Conservation (phyloP, 148 eudicot species). For the Chenopodium quinoa region DNA sequence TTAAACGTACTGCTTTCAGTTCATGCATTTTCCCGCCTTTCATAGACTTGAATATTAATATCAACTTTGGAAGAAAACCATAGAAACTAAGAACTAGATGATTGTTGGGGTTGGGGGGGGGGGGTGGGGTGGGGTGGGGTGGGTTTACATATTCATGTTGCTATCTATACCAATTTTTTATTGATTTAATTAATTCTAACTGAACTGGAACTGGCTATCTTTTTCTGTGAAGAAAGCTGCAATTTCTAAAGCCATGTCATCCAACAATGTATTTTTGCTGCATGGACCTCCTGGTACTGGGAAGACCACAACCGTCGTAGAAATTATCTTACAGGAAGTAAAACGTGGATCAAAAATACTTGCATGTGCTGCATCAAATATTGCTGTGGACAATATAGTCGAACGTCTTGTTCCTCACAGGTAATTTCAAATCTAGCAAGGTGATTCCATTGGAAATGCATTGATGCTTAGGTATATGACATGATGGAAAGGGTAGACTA, state of each 20-base stretch:
- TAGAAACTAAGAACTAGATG: background rate
- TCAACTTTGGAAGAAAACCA: background rate
- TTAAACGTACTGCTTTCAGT: background rate
- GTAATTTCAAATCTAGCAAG: constrained; percentile 33
- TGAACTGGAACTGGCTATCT: background rate
- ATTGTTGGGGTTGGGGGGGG: too few species aligned
- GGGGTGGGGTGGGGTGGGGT: too few species aligned
- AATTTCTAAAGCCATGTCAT: constrained; percentile 74
- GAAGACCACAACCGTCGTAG: constrained; percentile 95
- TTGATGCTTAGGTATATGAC: background rate
- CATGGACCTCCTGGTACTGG: constrained; percentile 99
- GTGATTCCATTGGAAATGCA: too few species aligned
- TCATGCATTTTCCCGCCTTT: background rate
- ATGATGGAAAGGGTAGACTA: background rate
- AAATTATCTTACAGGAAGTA: constrained; percentile 93
- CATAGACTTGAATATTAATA: background rate
- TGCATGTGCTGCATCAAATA: constrained; percentile 99
- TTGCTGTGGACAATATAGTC: constrained; percentile 96
- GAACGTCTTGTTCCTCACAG: constrained; percentile 88
- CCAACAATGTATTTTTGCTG: constrained; percentile 85
- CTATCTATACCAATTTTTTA: background rate
- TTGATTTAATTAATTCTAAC: background rate
- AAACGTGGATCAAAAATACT: constrained; percentile 97
- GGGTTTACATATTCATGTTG: background rate
- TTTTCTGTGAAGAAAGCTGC: constrained; percentile 71